Conservation (phyloP, 1,284 basidiomycete genomes). For the Schizophyllum amplum region DNA sequence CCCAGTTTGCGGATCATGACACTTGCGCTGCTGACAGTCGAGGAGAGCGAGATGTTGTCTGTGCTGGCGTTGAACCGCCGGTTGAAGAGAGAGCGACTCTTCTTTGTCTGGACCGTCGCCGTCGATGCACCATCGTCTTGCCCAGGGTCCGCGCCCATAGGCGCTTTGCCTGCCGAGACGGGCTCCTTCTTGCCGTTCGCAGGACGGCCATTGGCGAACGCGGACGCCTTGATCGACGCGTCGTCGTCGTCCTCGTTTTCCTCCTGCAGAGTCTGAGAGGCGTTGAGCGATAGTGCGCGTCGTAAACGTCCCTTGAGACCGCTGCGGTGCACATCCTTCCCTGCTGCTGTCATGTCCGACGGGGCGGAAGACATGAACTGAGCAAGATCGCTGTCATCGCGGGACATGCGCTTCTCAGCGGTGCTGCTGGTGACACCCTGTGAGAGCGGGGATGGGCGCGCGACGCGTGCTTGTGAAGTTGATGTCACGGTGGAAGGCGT, state of each 20-base stretch:
- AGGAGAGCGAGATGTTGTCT: conserved; percentile 95
- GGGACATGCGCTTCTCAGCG: conserved; percentile 64
- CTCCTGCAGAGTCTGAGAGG: conserved; percentile 10
- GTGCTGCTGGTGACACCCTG: conserved; percentile 13
- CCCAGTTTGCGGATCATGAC: conserved; percentile 98
- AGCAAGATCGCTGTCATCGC: conserved; percentile 66
- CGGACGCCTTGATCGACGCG: conserved; percentile 12
- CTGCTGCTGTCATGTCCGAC: conserved; percentile 35
- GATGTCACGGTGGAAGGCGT: background rate
- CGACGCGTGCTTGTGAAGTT: background rate
- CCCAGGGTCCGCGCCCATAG: conserved; percentile 9
- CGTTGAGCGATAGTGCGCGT: conserved; percentile 56
- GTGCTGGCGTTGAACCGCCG: conserved; percentile 88
- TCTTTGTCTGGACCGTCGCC: conserved; percentile 54
- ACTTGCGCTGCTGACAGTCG: conserved; percentile 93
- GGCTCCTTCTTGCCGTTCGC: conserved; percentile 8
- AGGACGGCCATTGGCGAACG: conserved; percentile 19
- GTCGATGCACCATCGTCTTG: conserved; percentile 28
- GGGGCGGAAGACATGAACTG: conserved; percentile 31
- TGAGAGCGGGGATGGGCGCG: conserved; percentile 11
- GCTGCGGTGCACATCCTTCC: conserved; percentile 41
- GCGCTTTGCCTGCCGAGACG: conserved; percentile 1
- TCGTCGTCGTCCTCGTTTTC: conserved; percentile 11
- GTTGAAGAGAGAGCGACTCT: conserved; percentile 78
- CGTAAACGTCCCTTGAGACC: conserved; percentile 74